These are phyloP conservation scores for Salvia rosmarinus DNA, from an alignment of 257 asterid species.

Conservation along the genomic window DNA sequence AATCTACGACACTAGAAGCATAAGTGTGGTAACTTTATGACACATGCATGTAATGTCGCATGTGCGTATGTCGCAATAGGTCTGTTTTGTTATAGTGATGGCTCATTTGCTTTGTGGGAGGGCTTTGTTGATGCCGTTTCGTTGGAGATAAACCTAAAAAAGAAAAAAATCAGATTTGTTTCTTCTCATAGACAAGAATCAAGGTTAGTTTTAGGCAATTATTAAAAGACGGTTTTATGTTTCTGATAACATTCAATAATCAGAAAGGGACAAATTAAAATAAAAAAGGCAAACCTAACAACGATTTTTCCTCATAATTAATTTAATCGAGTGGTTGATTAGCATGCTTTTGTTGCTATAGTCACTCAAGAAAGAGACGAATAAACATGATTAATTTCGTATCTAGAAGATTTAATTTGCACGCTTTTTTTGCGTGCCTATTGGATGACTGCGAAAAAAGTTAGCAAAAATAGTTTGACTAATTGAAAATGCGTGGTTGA, in stretches of 20 bases:
- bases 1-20: too few relatives aligned
- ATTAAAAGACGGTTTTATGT: slow-evolving; percentile 11
- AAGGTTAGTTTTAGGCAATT: slow-evolving; percentile 3
- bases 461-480: slow-evolving; percentile 39
- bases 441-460: slow-evolving; percentile 9
- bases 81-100: too few relatives aligned
- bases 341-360: slow-evolving; percentile 29
- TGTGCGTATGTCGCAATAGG: too few relatives aligned
- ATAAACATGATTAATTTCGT: slow-evolving; percentile 17
- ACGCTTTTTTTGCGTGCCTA: slow-evolving; percentile 23
- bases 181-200: not conserved
- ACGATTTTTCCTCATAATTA: not conserved
- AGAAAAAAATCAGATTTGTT: not conserved
- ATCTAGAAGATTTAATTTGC: slow-evolving; percentile 32
- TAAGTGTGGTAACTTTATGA: too few relatives aligned
- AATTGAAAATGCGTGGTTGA: slow-evolving; percentile 27
- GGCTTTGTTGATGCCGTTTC: slow-evolving; percentile 39
- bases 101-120: slow-evolving; percentile 29
- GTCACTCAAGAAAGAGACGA: slow-evolving; percentile 13
- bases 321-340: slow-evolving; percentile 22
- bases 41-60: too few relatives aligned
- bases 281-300: slow-evolving; percentile 11
- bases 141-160: slow-evolving; percentile 35
- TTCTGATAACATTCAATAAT: slow-evolving; percentile 27
- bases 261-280: slow-evolving; percentile 14